phyloP scores from a whole-genome alignment of 768 basidiomycete genomes.

The Butyriboletus loyo region DNA sequence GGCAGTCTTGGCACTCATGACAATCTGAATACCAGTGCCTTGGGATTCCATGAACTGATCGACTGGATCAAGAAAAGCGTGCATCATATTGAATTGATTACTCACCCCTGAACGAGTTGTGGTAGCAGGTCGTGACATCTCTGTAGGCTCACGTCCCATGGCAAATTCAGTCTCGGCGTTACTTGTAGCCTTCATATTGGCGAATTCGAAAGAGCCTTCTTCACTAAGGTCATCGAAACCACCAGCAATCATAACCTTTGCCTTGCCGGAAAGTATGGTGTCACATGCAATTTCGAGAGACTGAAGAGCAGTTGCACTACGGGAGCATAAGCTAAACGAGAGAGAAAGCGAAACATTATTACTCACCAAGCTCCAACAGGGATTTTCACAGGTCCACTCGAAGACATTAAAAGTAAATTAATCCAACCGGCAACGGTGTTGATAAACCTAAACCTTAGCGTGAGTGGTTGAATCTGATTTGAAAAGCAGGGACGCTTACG shows the following conservation, averaged over 20 bases:
- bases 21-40: slow-evolving; percentile 93
- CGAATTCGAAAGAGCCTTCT: slow-evolving; percentile 98
- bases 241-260: slow-evolving; percentile 98
- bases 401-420: slow-evolving; percentile 90
- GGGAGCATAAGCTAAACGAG: slow-evolving; percentile 2
- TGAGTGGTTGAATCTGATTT: slow-evolving; percentile 5
- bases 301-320: slow-evolving; percentile 92
- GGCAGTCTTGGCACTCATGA: slow-evolving; percentile 97
- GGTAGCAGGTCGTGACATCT: slow-evolving; percentile 97
- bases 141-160: slow-evolving; percentile 98
- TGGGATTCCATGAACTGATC: slow-evolving; percentile 93
- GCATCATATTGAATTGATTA: slow-evolving; percentile 8
- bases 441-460: slow-evolving; percentile 68
- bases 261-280: slow-evolving; percentile 90
- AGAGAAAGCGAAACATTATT: neutral
- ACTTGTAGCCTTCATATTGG: slow-evolving; percentile 99
- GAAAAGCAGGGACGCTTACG: slow-evolving; percentile 48
- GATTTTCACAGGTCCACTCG: slow-evolving; percentile 97
- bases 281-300: slow-evolving; percentile 98
- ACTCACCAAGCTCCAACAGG: slow-evolving; percentile 96
- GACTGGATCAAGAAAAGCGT: slow-evolving; percentile 1
- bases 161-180: slow-evolving; percentile 97
- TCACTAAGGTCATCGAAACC: slow-evolving; percentile 98
- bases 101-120: slow-evolving; percentile 91
- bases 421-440: slow-evolving; percentile 99